phyloP scores from a whole-genome alignment of 2,329 filamentous ascomycete genomes.

The Stagonosporopsis tanaceti region DNA sequence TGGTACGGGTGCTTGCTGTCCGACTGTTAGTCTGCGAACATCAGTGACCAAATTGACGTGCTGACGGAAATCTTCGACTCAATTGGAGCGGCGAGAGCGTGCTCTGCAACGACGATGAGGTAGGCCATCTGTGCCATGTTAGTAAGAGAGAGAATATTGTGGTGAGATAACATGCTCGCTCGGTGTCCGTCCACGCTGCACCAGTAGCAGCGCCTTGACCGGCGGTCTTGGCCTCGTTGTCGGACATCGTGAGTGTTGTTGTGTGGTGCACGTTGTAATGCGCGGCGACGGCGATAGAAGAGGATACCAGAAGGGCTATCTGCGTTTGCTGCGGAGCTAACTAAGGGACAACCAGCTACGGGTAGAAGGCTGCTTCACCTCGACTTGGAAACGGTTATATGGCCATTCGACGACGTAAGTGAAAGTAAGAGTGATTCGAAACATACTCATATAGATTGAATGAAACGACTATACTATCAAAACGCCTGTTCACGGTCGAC shows the following conservation, averaged over 20 bases:
- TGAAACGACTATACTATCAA: neutral
- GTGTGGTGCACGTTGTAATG: neutral
- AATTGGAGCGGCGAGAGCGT: conserved; percentile 23
- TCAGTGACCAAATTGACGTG: neutral
- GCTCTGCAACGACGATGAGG: conserved; percentile 31
- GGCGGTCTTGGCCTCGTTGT: conserved; percentile 10
- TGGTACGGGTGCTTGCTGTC: conserved; percentile 34
- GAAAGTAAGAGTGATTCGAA: neutral
- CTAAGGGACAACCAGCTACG: neutral
- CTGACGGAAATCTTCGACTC: conserved; percentile 28
- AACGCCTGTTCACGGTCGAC: neutral
- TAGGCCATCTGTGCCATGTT: conserved; percentile 29
- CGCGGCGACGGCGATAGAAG: neutral
- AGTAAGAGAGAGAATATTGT: neutral
- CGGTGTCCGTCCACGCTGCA: conserved; percentile 32
- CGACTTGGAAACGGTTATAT: neutral
- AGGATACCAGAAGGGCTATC: neutral
- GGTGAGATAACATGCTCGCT: conserved; percentile 21
- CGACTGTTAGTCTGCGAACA: neutral
- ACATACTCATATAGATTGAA: neutral
- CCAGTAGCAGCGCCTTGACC: conserved; percentile 24
- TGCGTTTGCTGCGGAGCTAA: neutral
- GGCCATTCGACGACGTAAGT: neutral
- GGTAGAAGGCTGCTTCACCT: neutral
- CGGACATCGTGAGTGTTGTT: neutral